Evolutionary conservation across 768 basidiomycete species (phyloP).

Genomic region (Candolleomyces efflorescens): DNA sequence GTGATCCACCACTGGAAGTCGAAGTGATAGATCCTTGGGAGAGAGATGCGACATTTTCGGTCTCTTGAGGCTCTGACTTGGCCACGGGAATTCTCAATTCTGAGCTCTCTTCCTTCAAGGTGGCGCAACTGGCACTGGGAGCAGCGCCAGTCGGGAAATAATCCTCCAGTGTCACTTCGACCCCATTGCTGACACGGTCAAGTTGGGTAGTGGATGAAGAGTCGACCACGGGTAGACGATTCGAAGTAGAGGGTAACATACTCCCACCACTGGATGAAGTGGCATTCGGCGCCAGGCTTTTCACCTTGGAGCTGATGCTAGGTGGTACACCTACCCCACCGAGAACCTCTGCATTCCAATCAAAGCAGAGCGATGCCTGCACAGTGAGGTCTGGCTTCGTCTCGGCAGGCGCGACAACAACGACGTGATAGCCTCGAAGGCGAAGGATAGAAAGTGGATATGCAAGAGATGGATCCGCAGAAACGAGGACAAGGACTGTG

Average conservation of each 20-base stretch:
- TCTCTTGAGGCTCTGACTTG: background rate
- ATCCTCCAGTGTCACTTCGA: background rate
- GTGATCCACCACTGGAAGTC: no score
- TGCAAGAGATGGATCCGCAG: constrained; percentile 62
- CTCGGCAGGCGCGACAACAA: constrained; percentile 42
- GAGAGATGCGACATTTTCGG: no score
- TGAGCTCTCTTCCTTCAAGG: background rate
- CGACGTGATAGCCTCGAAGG: constrained; percentile 46
- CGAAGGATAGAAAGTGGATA: constrained; percentile 58
- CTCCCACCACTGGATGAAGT: no score
- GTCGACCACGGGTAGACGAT: background rate
- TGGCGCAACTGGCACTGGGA: background rate
- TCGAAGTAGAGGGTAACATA: background rate
- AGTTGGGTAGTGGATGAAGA: background rate
- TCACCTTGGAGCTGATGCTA: background rate
- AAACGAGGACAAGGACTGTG: constrained; percentile 55
- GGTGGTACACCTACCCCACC: background rate
- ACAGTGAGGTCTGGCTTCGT: constrained; percentile 43
- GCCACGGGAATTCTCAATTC: background rate
- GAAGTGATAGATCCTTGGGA: no score
- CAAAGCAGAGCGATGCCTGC: constrained; percentile 49
- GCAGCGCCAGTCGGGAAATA: background rate
- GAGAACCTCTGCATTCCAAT: constrained; percentile 27
- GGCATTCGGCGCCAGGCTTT: background rate
- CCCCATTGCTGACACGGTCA: background rate